phyloP scores from a whole-genome alignment of 352 stramenopile genomes.

The Halophytophthora polymorphica region DNA sequence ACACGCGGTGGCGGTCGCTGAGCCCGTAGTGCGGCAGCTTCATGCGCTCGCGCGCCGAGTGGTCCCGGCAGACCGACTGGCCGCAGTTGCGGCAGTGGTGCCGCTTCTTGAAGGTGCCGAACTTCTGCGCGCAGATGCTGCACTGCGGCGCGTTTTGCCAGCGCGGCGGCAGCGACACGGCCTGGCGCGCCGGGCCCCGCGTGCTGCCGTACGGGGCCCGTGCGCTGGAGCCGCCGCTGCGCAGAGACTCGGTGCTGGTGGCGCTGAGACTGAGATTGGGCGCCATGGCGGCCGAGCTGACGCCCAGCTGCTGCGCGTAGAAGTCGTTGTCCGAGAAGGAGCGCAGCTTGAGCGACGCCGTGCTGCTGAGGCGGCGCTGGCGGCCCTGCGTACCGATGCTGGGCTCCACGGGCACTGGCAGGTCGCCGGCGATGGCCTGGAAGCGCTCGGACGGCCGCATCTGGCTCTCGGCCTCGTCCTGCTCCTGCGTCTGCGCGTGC shows the following conservation, averaged over 20 bases:
- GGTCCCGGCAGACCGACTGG: slow-evolving; percentile 81
- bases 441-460: slow-evolving; percentile 31
- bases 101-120: slow-evolving; percentile 75
- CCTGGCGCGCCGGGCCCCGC: slow-evolving; percentile 27
- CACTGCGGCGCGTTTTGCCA: slow-evolving; percentile 85
- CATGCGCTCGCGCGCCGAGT: slow-evolving; percentile 82
- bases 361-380: slow-evolving; percentile 36
- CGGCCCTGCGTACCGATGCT: slow-evolving; percentile 20
- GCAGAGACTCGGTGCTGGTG: slow-evolving; percentile 4
- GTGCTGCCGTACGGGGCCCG: slow-evolving; percentile 39
- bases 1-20: slow-evolving; percentile 75
- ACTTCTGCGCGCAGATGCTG: slow-evolving; percentile 84
- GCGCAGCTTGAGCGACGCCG: slow-evolving; percentile 48
- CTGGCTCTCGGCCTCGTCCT: slow-evolving; percentile 21
- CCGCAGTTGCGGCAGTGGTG: slow-evolving; percentile 88
- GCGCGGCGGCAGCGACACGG: slow-evolving; percentile 70
- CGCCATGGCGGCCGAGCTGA: slow-evolving; percentile 1
- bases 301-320: slow-evolving; percentile 35
- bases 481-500: slow-evolving; percentile 12
- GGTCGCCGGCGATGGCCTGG: slow-evolving; percentile 33
- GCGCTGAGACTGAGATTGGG: slow-evolving; percentile 5
- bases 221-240: slow-evolving; percentile 13
- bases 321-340: slow-evolving; percentile 72
- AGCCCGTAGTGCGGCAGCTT: slow-evolving; percentile 81
- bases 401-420: slow-evolving; percentile 11